These are phyloP conservation scores for Geotrichum bryndzae DNA, from an alignment of 1,139 yeast genomes.

Conservation along the genomic window DNA sequence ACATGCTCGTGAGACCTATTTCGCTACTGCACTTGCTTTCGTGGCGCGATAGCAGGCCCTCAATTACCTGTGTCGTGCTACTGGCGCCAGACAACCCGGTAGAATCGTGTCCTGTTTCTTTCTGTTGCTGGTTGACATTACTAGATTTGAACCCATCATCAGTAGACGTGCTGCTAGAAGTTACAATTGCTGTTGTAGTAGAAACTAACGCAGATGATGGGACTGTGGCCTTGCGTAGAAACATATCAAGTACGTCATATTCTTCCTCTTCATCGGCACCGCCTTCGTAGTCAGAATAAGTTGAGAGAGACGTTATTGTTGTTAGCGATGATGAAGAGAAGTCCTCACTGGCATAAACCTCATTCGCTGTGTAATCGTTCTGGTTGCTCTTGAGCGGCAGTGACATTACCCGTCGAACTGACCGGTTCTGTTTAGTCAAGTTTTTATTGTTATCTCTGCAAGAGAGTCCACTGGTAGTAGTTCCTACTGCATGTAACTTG, in stretches of 20 bases:
- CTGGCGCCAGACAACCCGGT: neutral
- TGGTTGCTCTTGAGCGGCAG: neutral
- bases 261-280: neutral
- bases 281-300: constrained; percentile 2
- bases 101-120: neutral
- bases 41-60: constrained; percentile 1
- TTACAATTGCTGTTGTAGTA: neutral
- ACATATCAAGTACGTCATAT: neutral
- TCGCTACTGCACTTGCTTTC: constrained; percentile 1
- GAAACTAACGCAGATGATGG: neutral
- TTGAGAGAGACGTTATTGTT: constrained; percentile 1
- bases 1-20: neutral
- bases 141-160: neutral
- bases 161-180: neutral
- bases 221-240: neutral
- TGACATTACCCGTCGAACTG: constrained; percentile 2
- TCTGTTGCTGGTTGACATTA: neutral
- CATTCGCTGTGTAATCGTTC: neutral
- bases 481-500: constrained; percentile 1
- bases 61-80: neutral
- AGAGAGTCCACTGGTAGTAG: neutral
- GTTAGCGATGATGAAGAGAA: neutral
- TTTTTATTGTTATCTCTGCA: neutral
- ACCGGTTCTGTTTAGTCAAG: neutral
- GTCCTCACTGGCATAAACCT: neutral